Base-by-base conservation (phyloP, 768 basidiomycete genomes). In the Boletus insuetus region DNA sequence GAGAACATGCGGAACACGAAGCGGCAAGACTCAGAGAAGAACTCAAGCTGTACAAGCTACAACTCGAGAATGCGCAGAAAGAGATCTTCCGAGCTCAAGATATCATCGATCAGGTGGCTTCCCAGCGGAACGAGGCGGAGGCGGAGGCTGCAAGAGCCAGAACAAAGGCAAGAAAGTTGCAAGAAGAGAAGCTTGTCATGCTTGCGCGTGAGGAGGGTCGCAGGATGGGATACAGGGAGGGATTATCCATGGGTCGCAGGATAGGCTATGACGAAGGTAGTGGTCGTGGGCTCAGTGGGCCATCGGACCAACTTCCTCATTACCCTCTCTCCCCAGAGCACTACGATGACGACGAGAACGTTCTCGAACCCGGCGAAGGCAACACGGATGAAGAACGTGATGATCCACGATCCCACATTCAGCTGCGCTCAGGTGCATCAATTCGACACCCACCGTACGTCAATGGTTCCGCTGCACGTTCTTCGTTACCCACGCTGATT, bases 131-230 rank as follows among this genome's bases (percentile, higher is more conserved):
- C 49, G 74, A 74, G 54, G 79, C 79, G 5, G 80, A 81, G 53
- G 74, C 76, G 0, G 69, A 74, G 9, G 79, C 80, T 2, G 73
- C 80, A 3, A 66, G 68, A 22, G 78, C 78, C 4, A 71, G 79
- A 45, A 71, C 76, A n/a, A 75, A 67, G 39, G 78, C 79, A 6
- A 70, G 80, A 31, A 67, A 70, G 53, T 58, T 79, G 26, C 75
- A 73, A 53, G 76, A 79, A 54, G 73, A 75, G 60, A 74, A 74
- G 38, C 56, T 76, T 13, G 60, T 76, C 35, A 72, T 73, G 54
- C 57, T 65, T 26, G 80, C 79, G 7, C 66, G 73, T 14, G 78
- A 79, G 56, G 78, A 80, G 46, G 79, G 79, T 1, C 66, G 73
- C 17, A 66, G 56, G 53, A 51, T 69, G 49, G 78, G 79, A 14